Evolutionary conservation across 345 rosid genomes (phyloP).

Genomic region (Eucalyptus marginata): DNA sequence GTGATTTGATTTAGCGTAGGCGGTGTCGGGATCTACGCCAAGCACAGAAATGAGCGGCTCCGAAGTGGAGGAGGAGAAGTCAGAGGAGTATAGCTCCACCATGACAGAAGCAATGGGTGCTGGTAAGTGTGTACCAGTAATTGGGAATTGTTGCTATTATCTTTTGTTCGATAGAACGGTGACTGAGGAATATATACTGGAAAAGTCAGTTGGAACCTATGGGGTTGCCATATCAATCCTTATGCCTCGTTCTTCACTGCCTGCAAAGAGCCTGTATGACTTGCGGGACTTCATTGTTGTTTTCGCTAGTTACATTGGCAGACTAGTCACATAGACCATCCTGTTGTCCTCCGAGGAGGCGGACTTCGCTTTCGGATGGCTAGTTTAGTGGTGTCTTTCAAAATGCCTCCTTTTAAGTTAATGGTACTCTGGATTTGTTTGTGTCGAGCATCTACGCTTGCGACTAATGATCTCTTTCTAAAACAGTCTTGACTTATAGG

Average conservation of each 20-base stretch:
- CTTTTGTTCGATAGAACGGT: background rate
- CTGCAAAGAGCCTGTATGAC: background rate
- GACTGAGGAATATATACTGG: background rate
- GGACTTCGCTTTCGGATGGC: background rate
- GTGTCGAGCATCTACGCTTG: background rate
- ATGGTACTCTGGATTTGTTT: background rate
- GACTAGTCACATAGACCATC: background rate
- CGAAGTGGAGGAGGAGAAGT: constrained; percentile 40
- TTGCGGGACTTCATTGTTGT: background rate
- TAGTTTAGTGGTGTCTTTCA: background rate
- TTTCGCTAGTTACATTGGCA: background rate
- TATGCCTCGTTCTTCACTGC: background rate
- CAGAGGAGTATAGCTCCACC: constrained; percentile 66
- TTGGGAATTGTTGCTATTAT: accelerated
- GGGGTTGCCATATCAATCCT: background rate
- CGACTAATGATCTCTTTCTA: constrained; percentile 3
- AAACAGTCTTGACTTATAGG: constrained; percentile 82
- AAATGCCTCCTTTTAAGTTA: background rate
- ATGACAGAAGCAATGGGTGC: constrained; percentile 99
- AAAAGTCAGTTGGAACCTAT: background rate
- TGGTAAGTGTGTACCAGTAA: constrained; percentile 29
- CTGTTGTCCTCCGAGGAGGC: background rate
- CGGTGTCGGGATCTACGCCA: constrained; percentile 50
- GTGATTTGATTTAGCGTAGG: constrained; percentile 17
- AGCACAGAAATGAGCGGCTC: constrained; percentile 37